Conservation (phyloP, 2,329 filamentous ascomycete genomes). For the Trichoderma oligosporum region DNA sequence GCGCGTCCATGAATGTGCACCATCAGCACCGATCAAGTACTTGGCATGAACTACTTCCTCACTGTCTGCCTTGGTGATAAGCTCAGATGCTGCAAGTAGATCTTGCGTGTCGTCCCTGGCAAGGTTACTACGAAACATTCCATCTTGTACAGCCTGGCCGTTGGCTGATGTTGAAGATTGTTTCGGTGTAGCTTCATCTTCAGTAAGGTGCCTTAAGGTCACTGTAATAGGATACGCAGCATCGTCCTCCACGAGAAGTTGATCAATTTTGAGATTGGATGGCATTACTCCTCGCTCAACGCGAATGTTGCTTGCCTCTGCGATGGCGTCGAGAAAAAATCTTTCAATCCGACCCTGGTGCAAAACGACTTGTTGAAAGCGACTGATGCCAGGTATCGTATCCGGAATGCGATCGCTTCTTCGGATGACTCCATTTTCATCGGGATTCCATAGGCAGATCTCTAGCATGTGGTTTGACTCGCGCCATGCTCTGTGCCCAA, state of each 20-base stretch:
- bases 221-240: not conserved
- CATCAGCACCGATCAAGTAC: conserved; percentile 26
- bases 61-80: not conserved
- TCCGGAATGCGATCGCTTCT: not conserved
- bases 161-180: not conserved
- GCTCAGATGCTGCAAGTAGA: not conserved
- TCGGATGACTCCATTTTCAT: not conserved
- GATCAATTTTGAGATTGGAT: not conserved
- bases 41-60: conserved; percentile 4
- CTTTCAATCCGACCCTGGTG: conserved; percentile 21
- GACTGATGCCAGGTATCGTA: not conserved
- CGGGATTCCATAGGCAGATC: not conserved
- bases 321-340: conserved; percentile 11
- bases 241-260: not conserved
- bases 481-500: not conserved
- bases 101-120: conserved; percentile 13
- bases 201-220: not conserved
- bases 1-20: conserved; percentile 28
- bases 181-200: not conserved
- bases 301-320: not conserved
- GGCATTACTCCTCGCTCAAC: conserved; percentile 1
- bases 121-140: not conserved
- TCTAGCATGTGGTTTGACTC: conserved; percentile 4
- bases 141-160: not conserved
- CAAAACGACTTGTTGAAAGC: conserved; percentile 14